Evolutionary conservation across 2,329 filamentous ascomycete genomes (phyloP).

Genomic region (Colletotrichum sp.): DNA sequence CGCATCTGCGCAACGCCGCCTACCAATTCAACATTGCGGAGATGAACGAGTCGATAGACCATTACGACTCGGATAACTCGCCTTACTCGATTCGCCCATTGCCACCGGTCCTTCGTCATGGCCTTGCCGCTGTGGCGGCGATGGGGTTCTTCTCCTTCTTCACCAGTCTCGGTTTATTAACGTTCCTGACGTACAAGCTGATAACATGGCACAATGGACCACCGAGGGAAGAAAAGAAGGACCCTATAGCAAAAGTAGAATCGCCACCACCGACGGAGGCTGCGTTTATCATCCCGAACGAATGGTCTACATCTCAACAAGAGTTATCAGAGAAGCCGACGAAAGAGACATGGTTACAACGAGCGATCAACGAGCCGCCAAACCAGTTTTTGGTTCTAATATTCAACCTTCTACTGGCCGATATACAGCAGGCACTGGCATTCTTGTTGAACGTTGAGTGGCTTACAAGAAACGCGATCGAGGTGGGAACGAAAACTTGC

Average conservation of each 20-base stretch:
- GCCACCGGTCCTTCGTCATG: constrained; percentile 35
- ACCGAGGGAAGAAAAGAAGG: constrained; percentile 14
- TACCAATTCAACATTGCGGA: constrained; percentile 15
- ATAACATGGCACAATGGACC: constrained; percentile 34
- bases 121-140: constrained; percentile 40
- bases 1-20: neutral
- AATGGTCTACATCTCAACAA: constrained; percentile 25
- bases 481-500: constrained; percentile 60
- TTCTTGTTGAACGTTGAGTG: constrained; percentile 69
- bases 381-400: constrained; percentile 75
- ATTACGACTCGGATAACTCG: constrained; percentile 31
- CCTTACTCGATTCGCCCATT: constrained; percentile 37
- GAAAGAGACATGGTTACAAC: constrained; percentile 19
- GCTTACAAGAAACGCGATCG: constrained; percentile 57
- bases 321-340: constrained; percentile 3
- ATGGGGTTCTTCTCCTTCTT: constrained; percentile 43
- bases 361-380: constrained; percentile 40
- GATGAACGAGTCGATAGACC: constrained; percentile 21
- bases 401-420: constrained; percentile 71
- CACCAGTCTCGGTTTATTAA: constrained; percentile 34
- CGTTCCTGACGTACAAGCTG: constrained; percentile 40
- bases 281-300: constrained; percentile 29
- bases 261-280: constrained; percentile 22
- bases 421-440: constrained; percentile 68
- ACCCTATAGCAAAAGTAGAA: neutral